phyloP scores from a whole-genome alignment of 306 rosid species.

The Fragaria vesca region DNA sequence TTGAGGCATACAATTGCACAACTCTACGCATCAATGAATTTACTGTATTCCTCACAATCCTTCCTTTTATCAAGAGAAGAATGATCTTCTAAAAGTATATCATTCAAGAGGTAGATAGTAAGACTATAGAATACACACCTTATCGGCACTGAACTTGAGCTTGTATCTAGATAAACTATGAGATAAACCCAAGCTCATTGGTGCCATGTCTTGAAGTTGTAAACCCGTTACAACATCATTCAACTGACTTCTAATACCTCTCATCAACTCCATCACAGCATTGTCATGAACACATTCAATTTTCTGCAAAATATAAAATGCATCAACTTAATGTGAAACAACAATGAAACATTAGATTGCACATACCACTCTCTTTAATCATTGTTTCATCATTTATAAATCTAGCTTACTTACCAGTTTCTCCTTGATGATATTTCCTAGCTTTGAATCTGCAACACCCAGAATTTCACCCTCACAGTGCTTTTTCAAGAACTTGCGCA shows the following conservation, averaged over 20 bases:
- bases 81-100: neutral
- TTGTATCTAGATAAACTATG: constrained; percentile 89
- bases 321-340: neutral
- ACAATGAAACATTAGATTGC: neutral
- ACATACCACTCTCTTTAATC: neutral
- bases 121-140: constrained; percentile 45
- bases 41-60: neutral
- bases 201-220: constrained; percentile 86
- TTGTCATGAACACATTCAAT: constrained; percentile 80
- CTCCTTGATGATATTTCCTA: constrained; percentile 80
- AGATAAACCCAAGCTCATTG: constrained; percentile 95
- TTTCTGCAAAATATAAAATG: constrained; percentile 50
- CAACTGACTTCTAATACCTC: constrained; percentile 84
- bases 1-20: neutral
- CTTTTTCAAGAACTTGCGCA: constrained; percentile 78
- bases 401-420: constrained; percentile 55
- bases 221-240: constrained; percentile 77
- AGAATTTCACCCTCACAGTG: constrained; percentile 75
- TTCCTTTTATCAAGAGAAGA: neutral
- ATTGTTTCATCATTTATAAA: neutral
- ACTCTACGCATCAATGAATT: neutral
- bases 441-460: constrained; percentile 90
- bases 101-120: neutral
- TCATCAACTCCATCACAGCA: constrained; percentile 86
- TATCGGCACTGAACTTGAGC: constrained; percentile 93